These are phyloP conservation scores for Akanthomyces dipterigenus DNA, from an alignment of 2,329 filamentous ascomycete species.

Conservation along the genomic window DNA sequence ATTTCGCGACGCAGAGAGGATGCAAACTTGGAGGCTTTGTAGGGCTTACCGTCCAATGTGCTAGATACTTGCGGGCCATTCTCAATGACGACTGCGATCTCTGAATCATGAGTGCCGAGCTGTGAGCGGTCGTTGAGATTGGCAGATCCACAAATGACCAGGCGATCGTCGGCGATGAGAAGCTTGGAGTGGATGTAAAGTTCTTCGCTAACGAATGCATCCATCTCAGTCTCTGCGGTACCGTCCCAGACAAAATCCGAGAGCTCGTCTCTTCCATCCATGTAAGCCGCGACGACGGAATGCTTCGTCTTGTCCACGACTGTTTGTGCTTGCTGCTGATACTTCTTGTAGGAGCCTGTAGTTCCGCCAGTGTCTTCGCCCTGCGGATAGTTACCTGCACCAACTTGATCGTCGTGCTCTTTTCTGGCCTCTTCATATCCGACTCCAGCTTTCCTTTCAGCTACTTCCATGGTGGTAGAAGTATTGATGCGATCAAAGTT, in stretches of 20 bases:
- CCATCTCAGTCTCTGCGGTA: slow-evolving; percentile 47
- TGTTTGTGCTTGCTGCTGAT: slow-evolving; percentile 62
- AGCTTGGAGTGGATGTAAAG: slow-evolving; percentile 62
- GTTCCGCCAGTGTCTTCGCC: slow-evolving; percentile 28
- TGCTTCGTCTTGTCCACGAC: slow-evolving; percentile 59
- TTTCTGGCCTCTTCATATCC: slow-evolving; percentile 59
- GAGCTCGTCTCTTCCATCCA: slow-evolving; percentile 69
- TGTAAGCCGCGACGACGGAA: slow-evolving; percentile 73
- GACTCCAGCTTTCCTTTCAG: slow-evolving; percentile 58
- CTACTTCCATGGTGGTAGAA: slow-evolving; percentile 52
- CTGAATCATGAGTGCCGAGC: slow-evolving; percentile 76
- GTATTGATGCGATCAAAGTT: slow-evolving; percentile 80
- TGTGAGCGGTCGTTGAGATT: slow-evolving; percentile 62
- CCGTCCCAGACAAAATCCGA: slow-evolving; percentile 50
- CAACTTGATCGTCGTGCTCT: slow-evolving; percentile 54
- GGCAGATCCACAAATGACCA: slow-evolving; percentile 71
- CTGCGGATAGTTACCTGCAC: slow-evolving; percentile 35
- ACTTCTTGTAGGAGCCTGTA: slow-evolving; percentile 54
- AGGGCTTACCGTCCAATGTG: slow-evolving; percentile 66
- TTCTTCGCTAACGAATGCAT: slow-evolving; percentile 57
- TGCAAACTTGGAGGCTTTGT: slow-evolving; percentile 67
- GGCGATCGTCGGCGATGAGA: slow-evolving; percentile 73
- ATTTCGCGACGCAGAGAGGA: slow-evolving; percentile 75
- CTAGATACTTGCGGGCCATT: slow-evolving; percentile 65
- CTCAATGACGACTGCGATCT: slow-evolving; percentile 85